Evolutionary conservation across 2,329 filamentous ascomycete genomes (phyloP), one percentile per base, ranked within the genome.

Genomic region (Didymosphaeria variabile): DNA sequence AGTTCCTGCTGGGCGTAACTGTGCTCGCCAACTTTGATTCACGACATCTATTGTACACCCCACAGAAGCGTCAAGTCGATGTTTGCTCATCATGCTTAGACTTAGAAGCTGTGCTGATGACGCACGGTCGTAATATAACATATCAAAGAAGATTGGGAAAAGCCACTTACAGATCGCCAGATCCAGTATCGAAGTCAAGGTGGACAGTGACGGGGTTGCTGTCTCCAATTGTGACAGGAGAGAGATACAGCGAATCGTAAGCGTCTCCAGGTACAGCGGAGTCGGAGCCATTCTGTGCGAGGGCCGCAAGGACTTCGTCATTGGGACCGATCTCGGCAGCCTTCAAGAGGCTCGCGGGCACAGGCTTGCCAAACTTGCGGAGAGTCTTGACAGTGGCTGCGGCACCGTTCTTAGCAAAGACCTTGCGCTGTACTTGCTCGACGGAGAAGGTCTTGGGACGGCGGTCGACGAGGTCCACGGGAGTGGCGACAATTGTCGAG

Each of bases 121-220:
- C n/a, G 23, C n/a, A 45, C 21, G 8, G 10, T 13, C 42, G 19
- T 12, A 13, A 12, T 1, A 3, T 9, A 8, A 5, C 13, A 49
- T 59, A 45, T 60, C 55, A 32, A 46, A 34, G 44, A 42, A 17
- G n/a, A 29, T 29, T 7, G n/a, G 36, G 46, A 46, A 53, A 59
- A 38, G 52, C 52, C 17, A 79, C 85, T 80, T 77, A 88, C 89
- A 91, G 85, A 78, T 91, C 89, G 45, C 88, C 83, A 64, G 82
- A 90, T 64, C 83, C 89, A 15, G 91, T 93, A 67, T 93, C 91
- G 62, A 93, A 85, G 72, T 92, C 89, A 62, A 93, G 75, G 61
- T 87, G 84, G 64, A 92, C 73, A 3, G 80, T 85, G 67, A 89
- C 87, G 72, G 84, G 52, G 38, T 45, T 55, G 21, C 38, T 55